Conservation (phyloP, 2,329 filamentous ascomycete genomes). For the Thielaviopsis ethacetica region DNA sequence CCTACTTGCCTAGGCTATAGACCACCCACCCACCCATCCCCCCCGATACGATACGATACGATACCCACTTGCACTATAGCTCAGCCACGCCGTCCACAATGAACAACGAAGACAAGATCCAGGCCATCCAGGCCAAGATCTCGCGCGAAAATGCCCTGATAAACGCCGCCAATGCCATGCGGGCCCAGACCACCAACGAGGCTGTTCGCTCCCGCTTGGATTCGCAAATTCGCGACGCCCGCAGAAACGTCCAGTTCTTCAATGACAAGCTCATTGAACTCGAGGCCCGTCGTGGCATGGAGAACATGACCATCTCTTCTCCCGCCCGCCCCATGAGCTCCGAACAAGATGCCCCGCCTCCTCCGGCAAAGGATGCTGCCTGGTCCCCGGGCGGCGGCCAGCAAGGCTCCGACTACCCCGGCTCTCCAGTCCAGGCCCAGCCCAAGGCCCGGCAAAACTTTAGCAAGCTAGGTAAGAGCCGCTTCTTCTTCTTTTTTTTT, state of each 20-base stretch:
- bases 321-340: slow-evolving; percentile 28
- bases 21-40: not conserved
- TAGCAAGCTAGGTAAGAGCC: slow-evolving; percentile 75
- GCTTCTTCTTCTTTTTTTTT: not conserved
- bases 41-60: no score
- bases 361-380: slow-evolving; percentile 61
- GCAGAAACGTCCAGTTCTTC: slow-evolving; percentile 87
- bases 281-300: slow-evolving; percentile 61
- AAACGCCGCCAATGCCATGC: slow-evolving; percentile 86
- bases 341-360: slow-evolving; percentile 38
- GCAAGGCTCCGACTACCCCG: slow-evolving; percentile 47
- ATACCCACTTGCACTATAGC: not conserved
- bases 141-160: slow-evolving; percentile 93
- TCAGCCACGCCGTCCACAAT: slow-evolving; percentile 27
- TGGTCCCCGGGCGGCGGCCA: slow-evolving; percentile 63
- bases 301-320: slow-evolving; percentile 46
- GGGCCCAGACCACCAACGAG: slow-evolving; percentile 87
- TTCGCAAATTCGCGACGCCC: slow-evolving; percentile 83
- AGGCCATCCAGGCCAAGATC: slow-evolving; percentile 89
- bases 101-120: slow-evolving; percentile 49
- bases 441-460: slow-evolving; percentile 76
- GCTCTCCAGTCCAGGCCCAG: slow-evolving; percentile 42
- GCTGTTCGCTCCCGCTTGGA: slow-evolving; percentile 80
- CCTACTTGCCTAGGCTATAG: not conserved
- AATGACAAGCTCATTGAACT: slow-evolving; percentile 83